Base-by-base conservation (phyloP, 108 stramenopile genomes). In the Nitzschia palea region DNA sequence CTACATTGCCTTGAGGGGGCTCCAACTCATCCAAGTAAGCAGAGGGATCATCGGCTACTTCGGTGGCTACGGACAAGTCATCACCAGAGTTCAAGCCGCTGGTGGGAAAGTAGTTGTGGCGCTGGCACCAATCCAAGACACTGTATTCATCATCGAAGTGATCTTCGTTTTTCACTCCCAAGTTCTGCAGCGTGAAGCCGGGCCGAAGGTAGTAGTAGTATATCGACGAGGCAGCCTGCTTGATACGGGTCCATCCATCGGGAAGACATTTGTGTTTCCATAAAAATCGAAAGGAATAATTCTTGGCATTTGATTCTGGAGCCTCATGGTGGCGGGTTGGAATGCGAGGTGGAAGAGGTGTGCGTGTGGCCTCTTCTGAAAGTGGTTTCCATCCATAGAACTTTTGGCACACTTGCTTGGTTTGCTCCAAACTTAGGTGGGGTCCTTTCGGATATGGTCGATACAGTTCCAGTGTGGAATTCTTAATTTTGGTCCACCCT, bases 61-160 rank as follows among this genome's bases (percentile, higher is more conserved):
- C 20, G 30, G 26, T 31, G 2, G 30, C 23, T 3, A 55, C 54
- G 26, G 54, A 28, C 4, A 27, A 55, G 9, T 55, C 54, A 30
- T 55, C 54, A 4, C 30, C 31, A 10, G 15, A 8, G n/a, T 20
- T 48, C 15, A 12, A 5, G 47, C 47, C 8, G 47, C 3, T 5
- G 1, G 17, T 40, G 0, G 59, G 59, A 40, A 42, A 60, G 5
- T 40, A 40, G 23, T 43, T 15, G 18, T 60, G 22, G 6, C 59
- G 36, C 20, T 42, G 59, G 27, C 59, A 60, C 31, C 33, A 42
- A 14, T 60, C 37, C 59, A 60, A 60, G 5, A 60, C 17, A 37
- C n/a, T 40, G 8, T 55, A 28, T 2, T 40, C 18, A 5, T 12
- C 25, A 22, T 42, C 20, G 43, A 60, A 60, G 22, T 40, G 27